Base-by-base conservation (phyloP, 2,329 filamentous ascomycete genomes). In the Cryphonectria radicalis region DNA sequence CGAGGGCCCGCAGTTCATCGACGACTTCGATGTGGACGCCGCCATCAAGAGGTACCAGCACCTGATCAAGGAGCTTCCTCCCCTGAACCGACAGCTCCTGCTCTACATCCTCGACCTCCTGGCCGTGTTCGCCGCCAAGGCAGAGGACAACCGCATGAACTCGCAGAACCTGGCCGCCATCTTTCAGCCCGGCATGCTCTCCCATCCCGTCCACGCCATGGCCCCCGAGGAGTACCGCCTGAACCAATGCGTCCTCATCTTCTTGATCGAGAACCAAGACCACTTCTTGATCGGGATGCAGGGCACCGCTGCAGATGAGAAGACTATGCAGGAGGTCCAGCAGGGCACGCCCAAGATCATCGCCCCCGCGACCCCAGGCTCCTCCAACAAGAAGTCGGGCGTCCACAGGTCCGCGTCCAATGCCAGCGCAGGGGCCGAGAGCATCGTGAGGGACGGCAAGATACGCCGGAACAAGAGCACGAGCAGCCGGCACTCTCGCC, bases 221-320 rank as follows among this genome's bases (percentile, higher is more conserved):
- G 91, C 94, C 0, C 96, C 96, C 0, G 89, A 93, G 70, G 95
- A 98, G 78, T 99, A 99, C 80, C 91, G 94, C 43, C 85, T 99
- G 7, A 98, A 97, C 79, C 96, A 99, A 85, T 95, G 96, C 77
- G 95, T 99, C 28, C 88, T 99, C 74, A 97, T 99, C 66, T 99
- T 99, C 81, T 84, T 99, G 76, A 99, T 99, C 75, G 95, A 98
- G 79, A 97, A 99, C 77, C 96, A 99, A 80, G 96, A 99, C 78
- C 93, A 97, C 81, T 99, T 99, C 85, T 85, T 99, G 75, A 97
- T 99, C 74, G 96, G 96, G 69, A 99, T 99, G 96, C 93, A 94
- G 79, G 96, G 96, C 62, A 98, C 95, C n/a, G 95, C 90, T n/a
- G 93, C 95, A n/a, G 95, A 98, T 78, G 93, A 97, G 78, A 91